phyloP scores from a whole-genome alignment of 371 early-diverging fungal species.

The Catenaria anguillulae region DNA sequence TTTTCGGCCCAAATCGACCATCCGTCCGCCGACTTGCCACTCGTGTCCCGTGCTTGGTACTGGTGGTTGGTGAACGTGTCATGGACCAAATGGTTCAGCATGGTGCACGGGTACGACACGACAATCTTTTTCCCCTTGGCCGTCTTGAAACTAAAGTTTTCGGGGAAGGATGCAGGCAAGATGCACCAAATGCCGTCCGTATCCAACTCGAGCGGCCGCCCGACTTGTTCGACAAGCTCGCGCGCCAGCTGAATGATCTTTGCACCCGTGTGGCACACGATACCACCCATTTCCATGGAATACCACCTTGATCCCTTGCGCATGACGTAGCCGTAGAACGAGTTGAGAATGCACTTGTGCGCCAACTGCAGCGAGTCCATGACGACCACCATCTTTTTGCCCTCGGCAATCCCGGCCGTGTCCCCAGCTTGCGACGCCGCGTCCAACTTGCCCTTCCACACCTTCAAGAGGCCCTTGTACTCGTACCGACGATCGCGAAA shows the following conservation, averaged over 20 bases:
- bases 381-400: slow-evolving; percentile 84
- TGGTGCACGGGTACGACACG: slow-evolving; percentile 91
- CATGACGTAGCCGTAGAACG: slow-evolving; percentile 99
- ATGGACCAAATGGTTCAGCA: slow-evolving; percentile 96
- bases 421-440: slow-evolving; percentile 47
- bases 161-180: slow-evolving; percentile 85
- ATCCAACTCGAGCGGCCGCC: slow-evolving; percentile 95
- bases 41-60: slow-evolving; percentile 70
- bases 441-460: slow-evolving; percentile 73
- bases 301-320: slow-evolving; percentile 99
- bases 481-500: slow-evolving; percentile 98
- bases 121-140: slow-evolving; percentile 56
- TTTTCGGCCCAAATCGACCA: slow-evolving; percentile 77
- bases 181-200: slow-evolving; percentile 99
- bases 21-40: slow-evolving; percentile 35
- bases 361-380: slow-evolving; percentile 97
- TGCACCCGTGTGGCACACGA: slow-evolving; percentile 95
- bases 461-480: slow-evolving; percentile 89
- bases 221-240: slow-evolving; percentile 82
- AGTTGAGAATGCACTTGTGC: slow-evolving; percentile 97
- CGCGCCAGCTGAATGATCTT: slow-evolving; percentile 95
- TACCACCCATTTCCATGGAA: slow-evolving; percentile 99
- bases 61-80: slow-evolving; percentile 96
- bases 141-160: slow-evolving; percentile 70
- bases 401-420: slow-evolving; percentile 60